Base-by-base conservation (phyloP, 164 flowering plant species). In the Brasenia schreberi region DNA sequence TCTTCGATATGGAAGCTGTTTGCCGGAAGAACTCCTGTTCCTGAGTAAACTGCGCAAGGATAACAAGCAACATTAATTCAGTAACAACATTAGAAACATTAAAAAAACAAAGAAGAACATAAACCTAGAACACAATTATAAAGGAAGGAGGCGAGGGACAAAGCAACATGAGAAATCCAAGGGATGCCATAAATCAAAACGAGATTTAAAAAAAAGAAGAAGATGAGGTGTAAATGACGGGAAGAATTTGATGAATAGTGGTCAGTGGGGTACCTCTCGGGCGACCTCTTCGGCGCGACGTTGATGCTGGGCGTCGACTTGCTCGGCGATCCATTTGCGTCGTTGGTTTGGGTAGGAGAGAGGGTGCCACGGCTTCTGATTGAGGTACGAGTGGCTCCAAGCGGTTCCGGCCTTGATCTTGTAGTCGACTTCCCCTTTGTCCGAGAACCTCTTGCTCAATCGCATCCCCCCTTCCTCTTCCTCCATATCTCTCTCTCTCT, bases 311-410 rank as follows among this genome's bases (percentile, higher is more conserved):
- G 96, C 87, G 70, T 88, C 83, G 67, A 87, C 82, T 71, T 94
- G 97, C 68, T 91, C 96, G 74, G 96, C 92, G 67, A 94, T 91
- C 97, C 99, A 89, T 71, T 94, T 94, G 75, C 97, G 92, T 67
- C 96, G 97, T 66, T 94, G 99, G 72, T 94, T 94, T 19, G 97
- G 99, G 63, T 94, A 94, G 9, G 99, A 94, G 71, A 94, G 89
- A 44, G 99, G 99, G 67, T 94, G 99, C 99, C 99, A 94, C 14
- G 99, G 99, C 78, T 94, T 94, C 81, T 94, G 99, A 72, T 94
- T 94, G 18, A 94, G 87, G 72, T 69, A 94, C 14, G 78, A 72
- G 71, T 94, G 99, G 73, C 96, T 89, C 99, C 97, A 94, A 0
- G 99, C 97, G 0, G 99, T 94, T 3, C 99, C 99, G 0, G 96